A percentile compares a stretch with the other conserved stretches of the same genome.
Conservation (phyloP, 768 basidiomycete species). For the Gautieria morchelliformis region DNA sequence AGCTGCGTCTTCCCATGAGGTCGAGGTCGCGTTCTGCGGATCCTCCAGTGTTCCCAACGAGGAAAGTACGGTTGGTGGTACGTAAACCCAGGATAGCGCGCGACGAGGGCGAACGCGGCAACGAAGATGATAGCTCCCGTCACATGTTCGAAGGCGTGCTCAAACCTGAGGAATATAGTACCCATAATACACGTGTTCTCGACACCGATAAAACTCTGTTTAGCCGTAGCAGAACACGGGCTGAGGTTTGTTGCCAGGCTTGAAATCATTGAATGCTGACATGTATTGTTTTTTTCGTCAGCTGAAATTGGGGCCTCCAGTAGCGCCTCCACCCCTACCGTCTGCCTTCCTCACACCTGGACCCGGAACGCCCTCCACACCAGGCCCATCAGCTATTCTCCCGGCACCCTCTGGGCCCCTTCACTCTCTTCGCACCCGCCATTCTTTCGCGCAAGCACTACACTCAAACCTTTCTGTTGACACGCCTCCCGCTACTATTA, state of each 20-base stretch:
- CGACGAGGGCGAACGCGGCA: constrained; percentile 28
- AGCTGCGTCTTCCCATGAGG: neutral
- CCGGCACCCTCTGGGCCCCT: constrained; percentile 9
- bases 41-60: neutral
- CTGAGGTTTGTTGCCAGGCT: constrained; percentile 46
- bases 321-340: constrained; percentile 27
- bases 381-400: constrained; percentile 25
- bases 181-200: constrained; percentile 52
- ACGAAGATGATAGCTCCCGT: constrained; percentile 39
- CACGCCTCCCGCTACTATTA: constrained; percentile 1
- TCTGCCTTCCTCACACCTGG: constrained; percentile 4
- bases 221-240: constrained; percentile 57
- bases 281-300: constrained; percentile 10
- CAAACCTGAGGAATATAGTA: constrained; percentile 57
- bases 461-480: constrained; percentile 11
- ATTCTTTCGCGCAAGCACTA: constrained; percentile 6
- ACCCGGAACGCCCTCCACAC: constrained; percentile 18
- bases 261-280: neutral
- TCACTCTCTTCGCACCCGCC: neutral
- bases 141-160: constrained; percentile 85
- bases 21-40: neutral
- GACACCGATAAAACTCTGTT: constrained; percentile 58
- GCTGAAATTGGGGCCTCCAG: constrained; percentile 26
- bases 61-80: constrained; percentile 4
- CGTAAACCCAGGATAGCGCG: constrained; percentile 13